Evolutionary conservation across 1,284 basidiomycete species (phyloP).

Genomic region (Apiotrichum sp.): DNA sequence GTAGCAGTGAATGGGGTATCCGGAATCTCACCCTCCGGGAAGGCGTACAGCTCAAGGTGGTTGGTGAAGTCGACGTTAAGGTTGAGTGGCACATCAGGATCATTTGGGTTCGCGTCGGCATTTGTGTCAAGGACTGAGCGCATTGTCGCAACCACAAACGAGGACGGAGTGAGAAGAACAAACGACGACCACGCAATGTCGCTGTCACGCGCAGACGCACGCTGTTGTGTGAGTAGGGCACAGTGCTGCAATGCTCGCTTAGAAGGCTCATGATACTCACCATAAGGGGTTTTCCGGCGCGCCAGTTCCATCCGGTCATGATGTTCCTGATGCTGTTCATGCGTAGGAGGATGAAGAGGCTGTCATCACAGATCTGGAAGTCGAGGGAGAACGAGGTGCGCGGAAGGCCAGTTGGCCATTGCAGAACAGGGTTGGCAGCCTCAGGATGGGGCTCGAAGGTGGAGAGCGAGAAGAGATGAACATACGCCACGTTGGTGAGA

Average conservation of each 20-base stretch:
- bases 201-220: background rate
- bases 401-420: slow-evolving; percentile 21
- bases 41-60: slow-evolving; percentile 39
- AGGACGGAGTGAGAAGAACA: slow-evolving; percentile 34
- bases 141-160: slow-evolving; percentile 34
- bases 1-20: slow-evolving; percentile 12
- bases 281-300: slow-evolving; percentile 27
- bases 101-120: no score
- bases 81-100: slow-evolving; percentile 6
- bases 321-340: slow-evolving; percentile 12
- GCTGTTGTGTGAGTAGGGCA: no score
- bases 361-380: slow-evolving; percentile 46
- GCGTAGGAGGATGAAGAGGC: slow-evolving; percentile 32
- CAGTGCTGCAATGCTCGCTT: no score
- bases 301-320: slow-evolving; percentile 43
- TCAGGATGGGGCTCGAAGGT: slow-evolving; percentile 41
- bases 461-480: slow-evolving; percentile 39
- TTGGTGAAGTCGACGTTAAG: slow-evolving; percentile 31
- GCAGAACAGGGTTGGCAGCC: slow-evolving; percentile 26
- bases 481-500: slow-evolving; percentile 15
- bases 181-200: slow-evolving; percentile 31
- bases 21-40: slow-evolving; percentile 21
- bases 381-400: slow-evolving; percentile 20
- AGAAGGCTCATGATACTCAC: slow-evolving; percentile 18
- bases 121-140: slow-evolving; percentile 14